Percentiles rank a stretch among this genome's conserved stretches.
Conservation (phyloP, 805 yeast species). For the Lachancea sp. region DNA sequence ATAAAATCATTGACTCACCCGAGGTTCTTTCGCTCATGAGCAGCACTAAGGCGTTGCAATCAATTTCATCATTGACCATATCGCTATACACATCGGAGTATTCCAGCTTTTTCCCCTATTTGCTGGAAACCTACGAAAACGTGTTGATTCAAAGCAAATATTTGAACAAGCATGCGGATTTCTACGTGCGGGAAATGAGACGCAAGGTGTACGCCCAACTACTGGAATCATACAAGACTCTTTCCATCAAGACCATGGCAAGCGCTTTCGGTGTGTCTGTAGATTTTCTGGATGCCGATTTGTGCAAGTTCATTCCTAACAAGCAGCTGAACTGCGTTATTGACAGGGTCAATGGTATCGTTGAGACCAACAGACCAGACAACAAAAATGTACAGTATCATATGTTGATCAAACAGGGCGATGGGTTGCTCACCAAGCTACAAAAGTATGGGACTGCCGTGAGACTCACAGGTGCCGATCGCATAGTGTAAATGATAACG, state of each 20-base stretch:
- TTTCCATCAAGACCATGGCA: slow-evolving; percentile 90
- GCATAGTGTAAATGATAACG: slow-evolving; percentile 30
- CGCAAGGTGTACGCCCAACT: slow-evolving; percentile 91
- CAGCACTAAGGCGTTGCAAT: slow-evolving; percentile 63
- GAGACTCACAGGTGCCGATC: slow-evolving; percentile 86
- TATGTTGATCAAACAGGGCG: slow-evolving; percentile 83
- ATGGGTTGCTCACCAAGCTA: slow-evolving; percentile 80
- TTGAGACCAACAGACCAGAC: slow-evolving; percentile 94
- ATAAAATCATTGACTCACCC: slow-evolving; percentile 85
- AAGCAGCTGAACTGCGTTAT: slow-evolving; percentile 92
- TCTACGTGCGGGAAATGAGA: slow-evolving; percentile 85
- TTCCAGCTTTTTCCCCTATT: slow-evolving; percentile 64
- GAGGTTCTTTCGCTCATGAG: slow-evolving; percentile 80
- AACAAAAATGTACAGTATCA: slow-evolving; percentile 94
- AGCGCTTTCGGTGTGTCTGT: slow-evolving; percentile 83
- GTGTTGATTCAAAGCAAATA: slow-evolving; percentile 61
- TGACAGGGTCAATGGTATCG: slow-evolving; percentile 90
- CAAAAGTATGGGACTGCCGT: slow-evolving; percentile 98
- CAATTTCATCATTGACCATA: slow-evolving; percentile 76
- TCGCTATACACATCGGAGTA: slow-evolving; percentile 87
- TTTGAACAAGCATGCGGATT: slow-evolving; percentile 71
- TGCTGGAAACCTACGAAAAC: slow-evolving; percentile 70
- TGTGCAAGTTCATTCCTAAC: slow-evolving; percentile 86
- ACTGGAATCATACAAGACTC: slow-evolving; percentile 87
- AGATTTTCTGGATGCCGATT: slow-evolving; percentile 79